Base-by-base conservation (phyloP, 108 stramenopile species). In the Pseudonitzschia multistriata region DNA sequence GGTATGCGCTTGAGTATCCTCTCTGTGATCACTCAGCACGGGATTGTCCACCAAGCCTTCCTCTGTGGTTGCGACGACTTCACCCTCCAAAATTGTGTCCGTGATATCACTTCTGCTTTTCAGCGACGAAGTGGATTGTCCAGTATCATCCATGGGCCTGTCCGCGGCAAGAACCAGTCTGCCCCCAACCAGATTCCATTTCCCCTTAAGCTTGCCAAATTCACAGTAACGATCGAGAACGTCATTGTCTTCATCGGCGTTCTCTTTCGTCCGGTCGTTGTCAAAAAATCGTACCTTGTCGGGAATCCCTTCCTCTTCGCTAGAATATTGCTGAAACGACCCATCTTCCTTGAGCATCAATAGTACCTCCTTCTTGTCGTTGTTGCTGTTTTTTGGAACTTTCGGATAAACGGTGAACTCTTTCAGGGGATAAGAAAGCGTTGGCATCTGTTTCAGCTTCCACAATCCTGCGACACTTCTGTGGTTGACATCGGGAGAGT, bases 341-440 rank as follows among this genome's bases (percentile, higher is more conserved):
- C 82, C 80, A 60, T 90, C 88, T 64, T 93, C 92, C 63, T 87
- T 82, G 52, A 93, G 83, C 76, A 88, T 88, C 56, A 93, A 78
- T 55, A 87, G 83, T 17, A 90, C 71, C 69, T 90, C 89, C 27
- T 85, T 73, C 40, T 81, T 56, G 6, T 28, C 34, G 0, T 42
- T 81, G 50, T 59, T 66, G 52, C 37, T 75, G 53, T 30, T 48
- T 50, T 54, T 56, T 55, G 45, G 74, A 27, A 81, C 50, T 49
- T 53, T 79, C 28, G 92, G 92, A 73, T 83, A 85, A 10, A 81
- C 83, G 17, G 92, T 93, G 62, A 93, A 93, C 68, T 93, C 92
- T 56, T 93, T 93, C 73, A 92, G 73, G 11, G 91, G 85, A 21
- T 68, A 79, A 22, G 30, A 71, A 30, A 36, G 55, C 35, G 57